Evolutionary conservation across 148 eudicot species (phyloP).

Genomic region (Heliamphora exappendiculata): DNA sequence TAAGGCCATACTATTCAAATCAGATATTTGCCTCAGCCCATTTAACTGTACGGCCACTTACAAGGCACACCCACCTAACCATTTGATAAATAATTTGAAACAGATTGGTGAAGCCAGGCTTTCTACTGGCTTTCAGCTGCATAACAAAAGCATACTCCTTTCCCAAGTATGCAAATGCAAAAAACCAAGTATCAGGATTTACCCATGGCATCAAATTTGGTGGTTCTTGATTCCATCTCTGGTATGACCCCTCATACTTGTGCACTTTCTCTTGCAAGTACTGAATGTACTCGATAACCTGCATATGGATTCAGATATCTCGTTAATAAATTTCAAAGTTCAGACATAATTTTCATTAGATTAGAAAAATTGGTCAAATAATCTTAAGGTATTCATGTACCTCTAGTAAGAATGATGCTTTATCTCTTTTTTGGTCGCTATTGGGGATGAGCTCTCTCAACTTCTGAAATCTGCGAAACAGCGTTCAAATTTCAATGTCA

Average conservation of each 20-base stretch:
- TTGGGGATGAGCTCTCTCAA: slow-evolving; percentile 82
- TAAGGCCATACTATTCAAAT: not conserved
- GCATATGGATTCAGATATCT: slow-evolving; percentile 10
- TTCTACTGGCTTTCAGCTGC: not conserved
- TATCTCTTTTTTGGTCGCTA: slow-evolving; percentile 91
- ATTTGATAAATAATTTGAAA: not conserved
- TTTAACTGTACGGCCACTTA: not conserved
- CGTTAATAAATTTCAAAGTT: not conserved
- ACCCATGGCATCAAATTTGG: slow-evolving; percentile 63
- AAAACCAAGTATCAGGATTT: slow-evolving; percentile 12
- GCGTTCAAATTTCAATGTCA: not conserved
- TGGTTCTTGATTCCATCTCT: slow-evolving; percentile 64
- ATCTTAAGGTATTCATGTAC: slow-evolving; percentile 20
- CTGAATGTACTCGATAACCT: slow-evolving; percentile 92
- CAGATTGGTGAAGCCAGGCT: not conserved
- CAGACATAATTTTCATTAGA: not conserved
- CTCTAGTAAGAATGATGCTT: slow-evolving; percentile 91
- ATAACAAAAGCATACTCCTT: not conserved
- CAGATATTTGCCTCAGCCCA: not conserved
- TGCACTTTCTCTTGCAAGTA: slow-evolving; percentile 80
- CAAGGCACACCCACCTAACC: not conserved
- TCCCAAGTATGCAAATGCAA: not conserved
- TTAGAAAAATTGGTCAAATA: not conserved
- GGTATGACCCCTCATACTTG: slow-evolving; percentile 68
- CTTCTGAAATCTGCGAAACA: slow-evolving; percentile 70